Evolutionary conservation across 176 grass and related monocot species (phyloP), one percentile per base, ranked within the genome.

Genomic region (Pharus latifolius): DNA sequence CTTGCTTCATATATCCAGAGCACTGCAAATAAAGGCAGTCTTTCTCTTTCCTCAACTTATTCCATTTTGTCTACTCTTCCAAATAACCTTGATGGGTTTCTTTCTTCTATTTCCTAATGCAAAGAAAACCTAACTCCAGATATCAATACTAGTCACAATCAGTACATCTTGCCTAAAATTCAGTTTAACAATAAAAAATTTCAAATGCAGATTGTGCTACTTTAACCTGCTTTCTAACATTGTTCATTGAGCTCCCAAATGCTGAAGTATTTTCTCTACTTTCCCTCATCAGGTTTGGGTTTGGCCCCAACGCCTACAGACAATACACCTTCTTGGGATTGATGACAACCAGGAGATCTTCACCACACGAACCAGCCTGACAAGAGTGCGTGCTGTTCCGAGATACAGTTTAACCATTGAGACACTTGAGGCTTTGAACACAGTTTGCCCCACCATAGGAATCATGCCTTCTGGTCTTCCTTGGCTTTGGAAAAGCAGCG

Each of bases 241-340:
- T 49, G 2, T 22, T 53, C 28, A 26, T 9, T 27, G 47, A 49
- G 42, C 57, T 42, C 49, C 57, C 6, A 20, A 23, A 49, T 22
- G 31, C 66, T 49, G 53, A 44, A 53, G 53, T 37, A 3, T 31
- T 61, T 49, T 5, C 29, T 69, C 33, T 27, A 63, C 32, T 18
- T 69, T 63, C 52, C 49, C 10, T 47, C 2, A 7, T 79, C 75
- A 96, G 85, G 89, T 96, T 58, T 89, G 92, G 83, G 92, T 96
- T 50, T 96, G 88, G 88, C 92, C 88, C 47, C 83, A 96, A 70
- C 79, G 85, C 51, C 82, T 96, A 71, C 83, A 70, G 47, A 92
- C 80, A 49, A 77, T 92, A 42, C 85, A 96, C 61, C 83, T 89
- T 82, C 74, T 96, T 44, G 92, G 92, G 23, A 78, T 87, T 38